Conservation (phyloP, 495 filamentous ascomycete genomes). For the Neurospora discreta region DNA sequence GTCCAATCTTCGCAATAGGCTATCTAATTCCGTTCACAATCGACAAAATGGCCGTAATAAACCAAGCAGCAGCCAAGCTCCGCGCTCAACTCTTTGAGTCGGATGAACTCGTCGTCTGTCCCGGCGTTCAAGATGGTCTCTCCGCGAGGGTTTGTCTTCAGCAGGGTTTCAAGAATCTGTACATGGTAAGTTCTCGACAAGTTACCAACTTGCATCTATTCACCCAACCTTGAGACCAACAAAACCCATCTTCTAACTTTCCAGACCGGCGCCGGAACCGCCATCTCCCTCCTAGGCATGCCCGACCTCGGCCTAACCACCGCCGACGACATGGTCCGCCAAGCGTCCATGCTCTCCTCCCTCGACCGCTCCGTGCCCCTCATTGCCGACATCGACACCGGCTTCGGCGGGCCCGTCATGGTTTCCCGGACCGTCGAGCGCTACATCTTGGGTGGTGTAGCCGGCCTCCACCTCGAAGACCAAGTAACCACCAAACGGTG, state of each 20-base stretch:
- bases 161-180: conserved; percentile 50
- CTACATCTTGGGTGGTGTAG: conserved; percentile 58
- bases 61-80: conserved; percentile 26
- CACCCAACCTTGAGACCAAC: too few species aligned
- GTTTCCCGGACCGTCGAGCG: conserved; percentile 48
- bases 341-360: conserved; percentile 56
- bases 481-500: conserved; percentile 57
- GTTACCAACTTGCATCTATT: too few species aligned
- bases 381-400: conserved; percentile 64
- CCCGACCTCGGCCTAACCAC: conserved; percentile 55
- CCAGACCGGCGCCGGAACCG: conserved; percentile 56
- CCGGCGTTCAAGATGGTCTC: conserved; percentile 63
- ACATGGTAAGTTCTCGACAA: conserved; percentile 47
- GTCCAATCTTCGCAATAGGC: too few species aligned
- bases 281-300: conserved; percentile 49
- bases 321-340: conserved; percentile 53
- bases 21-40: too few species aligned
- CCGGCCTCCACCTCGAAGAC: conserved; percentile 63
- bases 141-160: conserved; percentile 52
- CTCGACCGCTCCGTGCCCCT: conserved; percentile 45
- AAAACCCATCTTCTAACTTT: background rate
- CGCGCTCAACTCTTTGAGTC: conserved; percentile 26
- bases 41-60: conserved; percentile 1
- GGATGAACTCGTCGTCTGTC: conserved; percentile 42
- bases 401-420: conserved; percentile 52